Evolutionary conservation across 257 asterid species (phyloP).

Genomic region (Solanum habrochaites): DNA sequence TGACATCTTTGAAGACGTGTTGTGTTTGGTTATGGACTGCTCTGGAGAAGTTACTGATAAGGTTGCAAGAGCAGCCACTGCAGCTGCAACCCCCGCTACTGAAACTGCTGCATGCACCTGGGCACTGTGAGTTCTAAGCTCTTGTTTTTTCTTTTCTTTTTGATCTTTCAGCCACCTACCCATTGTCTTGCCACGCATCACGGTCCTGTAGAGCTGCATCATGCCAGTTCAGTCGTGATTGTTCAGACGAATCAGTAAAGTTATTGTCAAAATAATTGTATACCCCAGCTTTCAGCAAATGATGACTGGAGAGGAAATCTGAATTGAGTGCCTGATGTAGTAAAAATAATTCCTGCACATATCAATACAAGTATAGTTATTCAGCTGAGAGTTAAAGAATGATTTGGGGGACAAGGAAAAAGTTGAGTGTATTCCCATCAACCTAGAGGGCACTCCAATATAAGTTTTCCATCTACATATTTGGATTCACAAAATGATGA

Average conservation of each 20-base stretch:
- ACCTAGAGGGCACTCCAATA: not conserved
- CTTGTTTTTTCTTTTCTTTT: constrained; percentile 68
- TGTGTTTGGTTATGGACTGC: constrained; percentile 17
- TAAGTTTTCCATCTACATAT: not conserved
- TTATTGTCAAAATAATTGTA: not conserved
- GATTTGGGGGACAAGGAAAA: not conserved
- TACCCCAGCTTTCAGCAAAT: constrained; percentile 55
- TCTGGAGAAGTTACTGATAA: constrained; percentile 38
- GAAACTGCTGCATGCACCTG: constrained; percentile 76
- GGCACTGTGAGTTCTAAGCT: constrained; percentile 72
- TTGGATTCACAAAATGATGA: not conserved
- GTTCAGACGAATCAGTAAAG: not conserved
- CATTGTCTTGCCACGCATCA: constrained; percentile 50
- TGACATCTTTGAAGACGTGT: constrained; percentile 28
- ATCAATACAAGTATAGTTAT: not conserved
- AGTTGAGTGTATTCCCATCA: not conserved
- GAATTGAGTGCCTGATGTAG: constrained; percentile 69
- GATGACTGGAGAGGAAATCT: constrained; percentile 44
- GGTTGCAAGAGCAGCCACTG: constrained; percentile 76
- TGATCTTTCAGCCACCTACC: constrained; percentile 77
- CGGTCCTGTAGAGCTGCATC: constrained; percentile 39
- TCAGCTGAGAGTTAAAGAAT: not conserved
- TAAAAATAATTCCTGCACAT: constrained; percentile 43
- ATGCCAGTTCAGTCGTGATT: not conserved
- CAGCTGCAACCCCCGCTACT: constrained; percentile 83